Percentiles rank a stretch among this genome's conserved stretches.
These are phyloP conservation scores for Candida krabiensis DNA, from an alignment of 805 yeast genomes.

Conservation along the genomic window DNA sequence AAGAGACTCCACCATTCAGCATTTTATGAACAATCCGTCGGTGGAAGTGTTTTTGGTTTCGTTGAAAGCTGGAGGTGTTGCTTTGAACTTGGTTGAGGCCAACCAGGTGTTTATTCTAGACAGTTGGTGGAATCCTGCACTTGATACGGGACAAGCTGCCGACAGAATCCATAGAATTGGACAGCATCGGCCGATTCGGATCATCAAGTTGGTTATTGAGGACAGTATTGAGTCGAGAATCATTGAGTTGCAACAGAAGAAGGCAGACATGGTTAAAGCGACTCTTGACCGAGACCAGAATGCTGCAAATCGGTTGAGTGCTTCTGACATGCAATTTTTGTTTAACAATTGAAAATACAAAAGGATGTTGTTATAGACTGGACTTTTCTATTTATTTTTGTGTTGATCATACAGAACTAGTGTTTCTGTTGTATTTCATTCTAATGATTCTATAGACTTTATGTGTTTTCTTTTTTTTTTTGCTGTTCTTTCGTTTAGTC, in stretches of 20 bases:
- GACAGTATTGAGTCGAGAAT: slow-evolving; percentile 97
- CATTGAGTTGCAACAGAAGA: slow-evolving; percentile 93
- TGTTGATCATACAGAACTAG: too few relatives aligned
- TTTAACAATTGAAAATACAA: slow-evolving; percentile 70
- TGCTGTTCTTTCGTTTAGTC: too few relatives aligned
- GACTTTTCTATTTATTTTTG: neutral
- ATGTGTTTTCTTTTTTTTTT: too few relatives aligned
- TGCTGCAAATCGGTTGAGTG: slow-evolving; percentile 85
- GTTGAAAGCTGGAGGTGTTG: slow-evolving; percentile 98
- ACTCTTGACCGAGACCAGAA: slow-evolving; percentile 91
- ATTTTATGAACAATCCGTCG: slow-evolving; percentile 88
- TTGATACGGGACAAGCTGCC: slow-evolving; percentile 93
- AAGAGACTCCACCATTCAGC: slow-evolving; percentile 84
- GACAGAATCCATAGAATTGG: slow-evolving; percentile 98
- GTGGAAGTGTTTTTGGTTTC: slow-evolving; percentile 95
- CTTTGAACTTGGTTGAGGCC: slow-evolving; percentile 93
- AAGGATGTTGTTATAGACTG: neutral
- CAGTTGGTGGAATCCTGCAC: slow-evolving; percentile 99
- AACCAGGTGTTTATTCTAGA: slow-evolving; percentile 94
- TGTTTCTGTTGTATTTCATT: too few relatives aligned
- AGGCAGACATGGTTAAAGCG: slow-evolving; percentile 97
- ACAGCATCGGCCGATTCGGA: slow-evolving; percentile 89
- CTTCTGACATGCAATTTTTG: slow-evolving; percentile 92
- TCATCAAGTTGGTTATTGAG: slow-evolving; percentile 90
- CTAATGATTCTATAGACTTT: too few relatives aligned